phyloP scores from a whole-genome alignment of 345 rosid species.

The Dimocarpus longan region DNA sequence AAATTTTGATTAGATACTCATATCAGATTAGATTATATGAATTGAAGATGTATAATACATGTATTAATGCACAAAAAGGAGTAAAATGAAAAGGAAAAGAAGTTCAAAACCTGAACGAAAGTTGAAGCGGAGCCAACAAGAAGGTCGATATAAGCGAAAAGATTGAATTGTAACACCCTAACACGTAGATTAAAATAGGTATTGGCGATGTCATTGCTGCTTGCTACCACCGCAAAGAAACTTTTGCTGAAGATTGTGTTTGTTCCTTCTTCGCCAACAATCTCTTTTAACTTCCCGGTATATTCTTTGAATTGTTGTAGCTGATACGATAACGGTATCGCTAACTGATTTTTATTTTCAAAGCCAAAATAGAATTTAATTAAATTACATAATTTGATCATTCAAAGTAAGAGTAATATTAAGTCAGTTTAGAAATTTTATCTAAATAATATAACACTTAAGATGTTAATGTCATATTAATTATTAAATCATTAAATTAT shows the following conservation, averaged over 20 bases:
- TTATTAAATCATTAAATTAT: no score
- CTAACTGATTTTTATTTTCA: conserved; percentile 30
- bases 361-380: neutral
- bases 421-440: no score
- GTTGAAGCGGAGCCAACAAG: conserved; percentile 32
- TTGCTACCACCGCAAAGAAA: conserved; percentile 38
- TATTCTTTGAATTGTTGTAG: conserved; percentile 45
- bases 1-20: neutral
- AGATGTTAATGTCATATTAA: no score
- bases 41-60: neutral
- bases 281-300: conserved; percentile 33
- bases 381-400: neutral
- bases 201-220: conserved; percentile 58
- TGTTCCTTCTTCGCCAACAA: conserved; percentile 42
- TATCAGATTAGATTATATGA: no score
- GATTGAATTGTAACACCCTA: conserved; percentile 33
- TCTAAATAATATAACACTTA: no score
- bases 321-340: conserved; percentile 43
- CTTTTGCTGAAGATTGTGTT: conserved; percentile 35
- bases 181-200: conserved; percentile 39
- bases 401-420: no score
- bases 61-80: neutral
- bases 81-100: neutral
- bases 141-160: conserved; percentile 41
- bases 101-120: conserved; percentile 37